phyloP scores from a whole-genome alignment of 257 asterid species.

The Primulina tabacum region DNA sequence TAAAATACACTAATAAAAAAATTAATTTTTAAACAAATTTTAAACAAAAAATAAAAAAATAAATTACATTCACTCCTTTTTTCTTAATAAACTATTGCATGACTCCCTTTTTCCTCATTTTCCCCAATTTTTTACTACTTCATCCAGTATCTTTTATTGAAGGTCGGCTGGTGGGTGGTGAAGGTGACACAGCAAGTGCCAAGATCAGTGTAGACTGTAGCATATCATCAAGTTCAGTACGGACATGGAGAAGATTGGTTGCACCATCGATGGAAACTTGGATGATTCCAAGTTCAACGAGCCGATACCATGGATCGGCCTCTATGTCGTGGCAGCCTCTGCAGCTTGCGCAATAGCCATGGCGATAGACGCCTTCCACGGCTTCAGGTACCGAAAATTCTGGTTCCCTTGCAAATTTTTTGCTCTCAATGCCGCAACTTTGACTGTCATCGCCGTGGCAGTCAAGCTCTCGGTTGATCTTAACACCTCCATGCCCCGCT shows the following conservation, averaged over 20 bases:
- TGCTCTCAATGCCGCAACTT: conserved; percentile 78
- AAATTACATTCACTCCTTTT: no score
- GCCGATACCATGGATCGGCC: conserved; percentile 74
- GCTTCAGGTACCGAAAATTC: conserved; percentile 37
- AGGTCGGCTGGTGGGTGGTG: not conserved
- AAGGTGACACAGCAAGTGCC: not conserved
- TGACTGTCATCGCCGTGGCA: conserved; percentile 58
- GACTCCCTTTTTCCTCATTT: no score
- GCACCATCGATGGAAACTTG: conserved; percentile 42
- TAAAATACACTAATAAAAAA: no score
- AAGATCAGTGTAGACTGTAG: not conserved
- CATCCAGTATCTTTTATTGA: no score
- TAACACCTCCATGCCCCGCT: conserved; percentile 74
- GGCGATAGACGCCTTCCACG: conserved; percentile 48
- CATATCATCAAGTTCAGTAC: not conserved
- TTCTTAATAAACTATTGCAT: no score
- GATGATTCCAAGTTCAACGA: conserved; percentile 50
- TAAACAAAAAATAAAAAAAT: no score
- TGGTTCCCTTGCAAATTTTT: conserved; percentile 80
- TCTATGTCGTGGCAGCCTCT: conserved; percentile 60
- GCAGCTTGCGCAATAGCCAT: conserved; percentile 62
- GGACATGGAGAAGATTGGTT: conserved; percentile 47
- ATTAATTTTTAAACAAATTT: no score
- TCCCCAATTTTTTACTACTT: not conserved
- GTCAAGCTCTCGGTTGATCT: conserved; percentile 76